A percentile compares a stretch with the other conserved stretches of the same genome.
Evolutionary conservation across 2,329 filamentous ascomycete genomes (phyloP).

Genomic region (Aspergillus chevalieri): DNA sequence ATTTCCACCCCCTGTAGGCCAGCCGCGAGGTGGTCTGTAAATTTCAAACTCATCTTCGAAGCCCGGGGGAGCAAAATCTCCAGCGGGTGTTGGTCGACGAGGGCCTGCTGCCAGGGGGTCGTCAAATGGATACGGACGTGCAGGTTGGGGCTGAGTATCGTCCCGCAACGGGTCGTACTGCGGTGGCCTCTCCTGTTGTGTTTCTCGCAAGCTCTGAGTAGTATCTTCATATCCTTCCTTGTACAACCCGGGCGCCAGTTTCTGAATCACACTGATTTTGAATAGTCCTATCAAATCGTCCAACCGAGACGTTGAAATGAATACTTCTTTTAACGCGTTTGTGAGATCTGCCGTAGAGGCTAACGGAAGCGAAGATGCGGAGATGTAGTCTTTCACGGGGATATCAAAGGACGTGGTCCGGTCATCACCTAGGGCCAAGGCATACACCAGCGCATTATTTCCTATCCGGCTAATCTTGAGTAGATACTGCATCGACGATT

Average conservation of each 20-base stretch:
- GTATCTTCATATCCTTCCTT: slow-evolving; percentile 72
- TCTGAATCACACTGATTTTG: slow-evolving; percentile 76
- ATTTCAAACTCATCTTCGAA: slow-evolving; percentile 94
- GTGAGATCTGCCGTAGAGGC: slow-evolving; percentile 30
- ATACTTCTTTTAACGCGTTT: slow-evolving; percentile 50
- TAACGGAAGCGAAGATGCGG: slow-evolving; percentile 52
- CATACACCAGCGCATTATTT: slow-evolving; percentile 75
- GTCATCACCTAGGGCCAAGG: slow-evolving; percentile 72
- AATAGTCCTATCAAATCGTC: slow-evolving; percentile 64
- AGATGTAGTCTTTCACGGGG: slow-evolving; percentile 67
- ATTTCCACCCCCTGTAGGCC: slow-evolving; percentile 31
- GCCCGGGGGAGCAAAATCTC: slow-evolving; percentile 75
- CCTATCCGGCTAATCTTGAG: slow-evolving; percentile 78
- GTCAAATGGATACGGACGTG: slow-evolving; percentile 61
- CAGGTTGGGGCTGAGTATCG: slow-evolving; percentile 52
- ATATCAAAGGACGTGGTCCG: slow-evolving; percentile 74
- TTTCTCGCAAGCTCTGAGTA: slow-evolving; percentile 27
- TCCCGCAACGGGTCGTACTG: slow-evolving; percentile 47
- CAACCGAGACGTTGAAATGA: slow-evolving; percentile 67
- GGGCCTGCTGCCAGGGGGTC: slow-evolving; percentile 58
- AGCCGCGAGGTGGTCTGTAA: slow-evolving; percentile 57
- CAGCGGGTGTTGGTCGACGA: slow-evolving; percentile 59
- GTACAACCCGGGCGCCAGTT: slow-evolving; percentile 67
- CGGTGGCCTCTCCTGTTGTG: slow-evolving; percentile 37
- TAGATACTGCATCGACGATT: slow-evolving; percentile 78